These are phyloP conservation scores for Elsinoe arachidis DNA, from an alignment of 2,329 filamentous ascomycete genomes.

Conservation along the genomic window DNA sequence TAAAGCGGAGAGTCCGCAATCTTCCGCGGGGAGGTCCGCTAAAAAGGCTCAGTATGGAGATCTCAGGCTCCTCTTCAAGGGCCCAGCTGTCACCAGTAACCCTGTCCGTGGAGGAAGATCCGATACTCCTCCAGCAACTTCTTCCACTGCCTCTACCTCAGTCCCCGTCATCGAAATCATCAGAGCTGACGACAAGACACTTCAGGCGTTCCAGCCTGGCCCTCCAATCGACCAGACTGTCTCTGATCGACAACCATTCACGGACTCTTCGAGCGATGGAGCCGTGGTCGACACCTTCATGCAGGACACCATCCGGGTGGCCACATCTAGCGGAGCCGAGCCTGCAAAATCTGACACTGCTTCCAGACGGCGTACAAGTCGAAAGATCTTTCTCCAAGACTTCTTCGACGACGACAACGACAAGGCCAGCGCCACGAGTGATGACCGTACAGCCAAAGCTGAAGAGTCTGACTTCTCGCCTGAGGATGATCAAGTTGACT, in stretches of 20 bases:
- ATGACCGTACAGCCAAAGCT: background rate
- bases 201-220: background rate
- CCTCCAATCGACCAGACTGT: background rate
- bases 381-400: background rate
- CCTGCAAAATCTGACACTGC: background rate
- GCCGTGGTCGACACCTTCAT: background rate
- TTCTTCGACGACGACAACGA: background rate
- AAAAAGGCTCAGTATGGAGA: too few species aligned
- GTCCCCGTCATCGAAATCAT: background rate
- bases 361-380: background rate
- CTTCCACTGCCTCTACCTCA: background rate
- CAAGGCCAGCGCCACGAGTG: background rate
- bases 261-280: background rate
- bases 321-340: background rate
- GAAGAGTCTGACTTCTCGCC: background rate
- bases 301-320: background rate
- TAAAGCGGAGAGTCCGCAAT: too few species aligned
- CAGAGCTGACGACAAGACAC: background rate
- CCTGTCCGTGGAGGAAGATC: too few species aligned
- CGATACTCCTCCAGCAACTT: background rate
- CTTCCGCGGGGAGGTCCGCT: too few species aligned
- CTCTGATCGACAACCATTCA: background rate
- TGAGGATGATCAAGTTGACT: background rate
- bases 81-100: too few species aligned
- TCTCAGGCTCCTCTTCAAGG: too few species aligned